These are phyloP conservation scores for Corymbia maculata DNA, from an alignment of 345 rosid genomes.

Conservation along the genomic window DNA sequence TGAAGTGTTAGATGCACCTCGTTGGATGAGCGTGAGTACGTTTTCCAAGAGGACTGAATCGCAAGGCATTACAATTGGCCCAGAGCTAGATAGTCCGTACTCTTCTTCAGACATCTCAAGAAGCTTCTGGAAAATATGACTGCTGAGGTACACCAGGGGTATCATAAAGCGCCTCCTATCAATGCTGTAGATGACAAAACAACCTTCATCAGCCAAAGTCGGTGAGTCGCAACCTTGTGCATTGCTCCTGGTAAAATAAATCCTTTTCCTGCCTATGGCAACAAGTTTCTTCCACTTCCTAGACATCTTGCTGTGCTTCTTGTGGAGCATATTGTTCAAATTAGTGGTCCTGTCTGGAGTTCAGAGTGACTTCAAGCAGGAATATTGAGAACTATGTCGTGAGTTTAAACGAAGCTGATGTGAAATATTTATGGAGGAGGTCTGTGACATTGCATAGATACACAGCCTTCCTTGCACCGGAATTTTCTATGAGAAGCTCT, in stretches of 20 bases:
- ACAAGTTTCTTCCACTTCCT: constrained; percentile 11
- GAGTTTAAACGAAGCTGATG: background rate
- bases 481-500: background rate
- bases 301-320: constrained; percentile 1
- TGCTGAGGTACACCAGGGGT: background rate
- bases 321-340: background rate
- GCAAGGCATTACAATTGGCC: background rate
- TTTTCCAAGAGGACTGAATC: background rate
- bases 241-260: background rate
- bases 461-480: background rate
- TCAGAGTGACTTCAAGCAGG: background rate
- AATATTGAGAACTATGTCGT: background rate
- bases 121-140: background rate
- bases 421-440: background rate
- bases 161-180: constrained; percentile 1
- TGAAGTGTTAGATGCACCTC: background rate
- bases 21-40: background rate
- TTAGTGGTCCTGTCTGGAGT: background rate
- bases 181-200: constrained; percentile 9
- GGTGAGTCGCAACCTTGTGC: background rate
- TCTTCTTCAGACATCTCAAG: constrained; percentile 1
- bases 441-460: background rate
- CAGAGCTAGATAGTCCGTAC: background rate
- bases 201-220: background rate
- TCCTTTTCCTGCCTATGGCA: background rate